Evolutionary conservation across 768 basidiomycete genomes (phyloP), one percentile per base, ranked within the genome.

Genomic region (Rhodotorula taiwanensis): DNA sequence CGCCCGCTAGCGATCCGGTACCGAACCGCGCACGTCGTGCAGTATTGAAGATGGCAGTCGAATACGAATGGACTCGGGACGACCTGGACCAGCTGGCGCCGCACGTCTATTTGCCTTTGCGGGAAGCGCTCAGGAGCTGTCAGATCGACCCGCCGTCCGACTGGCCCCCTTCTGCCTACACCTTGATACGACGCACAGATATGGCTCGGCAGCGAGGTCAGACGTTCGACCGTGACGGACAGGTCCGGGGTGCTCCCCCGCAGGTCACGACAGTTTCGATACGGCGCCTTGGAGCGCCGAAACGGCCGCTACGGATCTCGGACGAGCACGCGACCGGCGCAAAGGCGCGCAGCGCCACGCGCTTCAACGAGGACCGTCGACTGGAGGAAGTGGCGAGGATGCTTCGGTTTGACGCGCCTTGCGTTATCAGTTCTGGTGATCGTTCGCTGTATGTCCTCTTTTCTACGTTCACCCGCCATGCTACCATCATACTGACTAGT

Each of bases 301-400:
- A n/a, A n/a, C n/a, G n/a, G n/a, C n/a, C n/a, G n/a, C n/a, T n/a
- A n/a, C n/a, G n/a, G n/a, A n/a, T n/a, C n/a, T n/a, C n/a, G n/a
- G n/a, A n/a, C n/a, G n/a, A n/a, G n/a, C n/a, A n/a, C n/a, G n/a
- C n/a, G n/a, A n/a, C n/a, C n/a, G n/a, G n/a, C n/a, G n/a, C n/a
- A n/a, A n/a, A n/a, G 33, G 42, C 52, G 7, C 59, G 57, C 5
- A 42, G 39, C 50, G 68, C 69, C 27, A 51, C 58, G 52, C 83
- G 94, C 6, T 97, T 97, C 72, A 88, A 88, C 11, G 84, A 88
- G 66, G 95, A 99, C 76, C 82, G 87, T 25, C 81, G 94, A 42
- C 74, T 99, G 36, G 88, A 92, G 49, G 95, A 99, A 74, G 91
- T 94, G 7, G 86, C 86, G 18, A 82, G 90, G 2, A 88, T 98